Base-by-base conservation (phyloP, 805 yeast genomes). In the Clavispora asparagi region DNA sequence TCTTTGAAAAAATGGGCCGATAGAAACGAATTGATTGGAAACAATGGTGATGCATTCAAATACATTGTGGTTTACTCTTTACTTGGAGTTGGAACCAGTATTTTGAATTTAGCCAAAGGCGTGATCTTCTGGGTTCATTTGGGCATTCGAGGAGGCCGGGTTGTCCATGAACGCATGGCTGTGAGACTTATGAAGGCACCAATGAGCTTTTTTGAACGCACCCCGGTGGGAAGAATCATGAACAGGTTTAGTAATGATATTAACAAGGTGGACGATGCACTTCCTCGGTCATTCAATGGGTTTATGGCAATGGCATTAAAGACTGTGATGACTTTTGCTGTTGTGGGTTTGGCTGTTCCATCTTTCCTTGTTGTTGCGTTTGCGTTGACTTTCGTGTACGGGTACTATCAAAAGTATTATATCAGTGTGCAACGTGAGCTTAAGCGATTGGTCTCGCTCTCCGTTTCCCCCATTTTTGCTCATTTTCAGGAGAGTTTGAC, bases 401-500 rank as follows among this genome's bases (percentile, higher is more conserved):
- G 77, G 40, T 82, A 84, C 62, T 86, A 83, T 60, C 95, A 88
- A 47, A 68, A 70, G 41, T 84, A 74, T 63, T 90, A 85, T 62
- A 76, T 83, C 50, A 72, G 81, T 4, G 76, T 88, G 1, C 78
- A 90, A 8, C 76, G 96, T 56, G 96, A 89, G 60, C 70, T 89
- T 56, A 87, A 86, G 60, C 77, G 96, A 57, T 69, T 88, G 43
- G 80, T 78, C 40, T 81, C 86, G 44, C 73, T 81, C 19, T 76
- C 92, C 6, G 76, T 79, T 57, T 79, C 87, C 46, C 96, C 96
- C 3, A 81, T 88, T 14, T 85, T 78, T 68, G 85, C 95, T 0
- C 89, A 85, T 54, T 74, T 90, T 51, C 91, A 87, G 59, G 97
- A 90, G 59, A 82, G 90, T 2, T 66, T 90, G 41, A 76, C 75